Percentiles rank a stretch among this genome's conserved stretches.
These are phyloP conservation scores for Paecilomyces sp. DNA, from an alignment of 2,329 filamentous ascomycete genomes.

Conservation along the genomic window DNA sequence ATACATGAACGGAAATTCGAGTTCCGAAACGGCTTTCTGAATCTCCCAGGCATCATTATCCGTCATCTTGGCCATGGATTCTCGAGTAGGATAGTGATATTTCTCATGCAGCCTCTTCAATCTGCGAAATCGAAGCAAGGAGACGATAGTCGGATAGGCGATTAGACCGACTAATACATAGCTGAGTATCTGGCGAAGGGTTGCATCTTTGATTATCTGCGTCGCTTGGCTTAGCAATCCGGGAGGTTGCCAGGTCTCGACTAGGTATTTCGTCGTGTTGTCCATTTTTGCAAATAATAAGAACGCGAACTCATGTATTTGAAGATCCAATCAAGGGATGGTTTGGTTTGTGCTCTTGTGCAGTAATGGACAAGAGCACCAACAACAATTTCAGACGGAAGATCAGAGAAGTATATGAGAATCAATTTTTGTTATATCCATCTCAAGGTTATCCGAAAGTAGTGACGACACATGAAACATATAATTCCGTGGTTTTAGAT, in stretches of 20 bases:
- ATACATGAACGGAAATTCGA: conserved; percentile 51
- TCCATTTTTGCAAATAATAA: background rate
- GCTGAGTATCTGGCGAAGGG: conserved; percentile 12
- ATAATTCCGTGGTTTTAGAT: no score
- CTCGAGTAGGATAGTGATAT: conserved; percentile 39
- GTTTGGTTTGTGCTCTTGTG: no score
- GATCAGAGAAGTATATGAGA: no score
- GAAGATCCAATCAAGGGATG: no score
- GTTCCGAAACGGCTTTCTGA: conserved; percentile 35
- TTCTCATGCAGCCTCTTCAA: conserved; percentile 33
- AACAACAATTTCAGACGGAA: no score
- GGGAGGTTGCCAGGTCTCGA: background rate
- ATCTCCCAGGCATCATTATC: conserved; percentile 47
- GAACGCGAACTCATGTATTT: background rate
- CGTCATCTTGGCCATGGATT: conserved; percentile 47
- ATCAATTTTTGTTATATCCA: no score
- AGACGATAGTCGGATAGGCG: conserved; percentile 20
- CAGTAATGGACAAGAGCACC: no score
- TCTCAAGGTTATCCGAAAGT: no score
- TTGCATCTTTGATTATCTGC: background rate
- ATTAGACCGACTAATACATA: conserved; percentile 15
- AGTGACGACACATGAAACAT: no score
- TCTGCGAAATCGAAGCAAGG: conserved; percentile 22
- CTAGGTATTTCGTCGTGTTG: background rate
- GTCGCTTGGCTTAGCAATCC: background rate